Evolutionary conservation across 176 grass and related monocot species (phyloP).

Genomic region (Aegilops longissima): DNA sequence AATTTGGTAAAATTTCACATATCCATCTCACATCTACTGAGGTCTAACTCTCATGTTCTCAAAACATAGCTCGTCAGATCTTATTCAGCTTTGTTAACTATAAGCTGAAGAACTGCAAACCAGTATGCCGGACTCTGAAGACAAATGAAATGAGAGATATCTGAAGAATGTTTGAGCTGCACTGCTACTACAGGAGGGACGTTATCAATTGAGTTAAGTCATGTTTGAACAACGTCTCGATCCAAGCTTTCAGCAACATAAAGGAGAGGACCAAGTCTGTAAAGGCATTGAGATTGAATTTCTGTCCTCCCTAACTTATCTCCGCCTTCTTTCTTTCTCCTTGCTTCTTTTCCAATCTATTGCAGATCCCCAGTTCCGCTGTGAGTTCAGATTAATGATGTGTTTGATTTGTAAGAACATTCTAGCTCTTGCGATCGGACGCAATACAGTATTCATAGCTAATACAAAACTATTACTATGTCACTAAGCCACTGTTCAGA

Average conservation of each 20-base stretch:
- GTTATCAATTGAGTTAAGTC: not conserved
- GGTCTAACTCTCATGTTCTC: not conserved
- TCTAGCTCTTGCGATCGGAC: not conserved
- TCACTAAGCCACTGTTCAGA: not conserved
- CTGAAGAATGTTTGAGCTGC: not conserved
- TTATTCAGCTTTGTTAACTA: not conserved
- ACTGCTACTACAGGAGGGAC: not conserved
- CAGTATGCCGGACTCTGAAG: not conserved
- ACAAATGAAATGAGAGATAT: not conserved
- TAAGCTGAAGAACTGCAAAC: constrained; percentile 5
- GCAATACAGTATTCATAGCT: not conserved
- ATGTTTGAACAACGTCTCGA: not conserved
- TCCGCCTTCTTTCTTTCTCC: not conserved
- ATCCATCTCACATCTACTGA: not conserved
- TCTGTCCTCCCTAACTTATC: not conserved
- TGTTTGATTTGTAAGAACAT: not conserved
- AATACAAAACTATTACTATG: not conserved
- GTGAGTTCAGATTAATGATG: not conserved
- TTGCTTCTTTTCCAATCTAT: not conserved
- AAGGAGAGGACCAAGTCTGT: not conserved
- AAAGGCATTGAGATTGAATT: not conserved
- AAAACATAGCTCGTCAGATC: not conserved
- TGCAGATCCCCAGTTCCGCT: not conserved
- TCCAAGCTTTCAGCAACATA: not conserved
- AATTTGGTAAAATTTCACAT: not conserved